phyloP scores from a whole-genome alignment of 2,329 filamentous ascomycete genomes.

The Clarireedia monteithiana region DNA sequence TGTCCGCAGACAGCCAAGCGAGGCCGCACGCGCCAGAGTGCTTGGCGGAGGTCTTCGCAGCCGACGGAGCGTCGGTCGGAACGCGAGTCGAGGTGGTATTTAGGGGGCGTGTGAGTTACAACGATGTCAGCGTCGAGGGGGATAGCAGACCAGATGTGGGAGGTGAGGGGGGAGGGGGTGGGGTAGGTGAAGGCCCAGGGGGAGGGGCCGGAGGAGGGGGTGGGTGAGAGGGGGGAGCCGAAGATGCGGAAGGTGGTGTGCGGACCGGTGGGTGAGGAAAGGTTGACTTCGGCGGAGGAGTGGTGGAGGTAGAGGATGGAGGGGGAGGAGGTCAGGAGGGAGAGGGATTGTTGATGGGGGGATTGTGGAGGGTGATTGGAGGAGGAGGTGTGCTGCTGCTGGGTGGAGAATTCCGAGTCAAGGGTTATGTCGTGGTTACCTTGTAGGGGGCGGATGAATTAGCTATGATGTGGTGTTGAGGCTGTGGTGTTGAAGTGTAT shows the following conservation, averaged over 20 bases:
- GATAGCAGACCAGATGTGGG: slow-evolving; percentile 50
- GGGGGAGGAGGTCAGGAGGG: slow-evolving; percentile 36
- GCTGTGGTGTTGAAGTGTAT: too few species aligned
- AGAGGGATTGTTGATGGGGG: slow-evolving; percentile 40
- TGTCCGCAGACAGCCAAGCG: slow-evolving; percentile 63
- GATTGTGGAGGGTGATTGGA: too few species aligned
- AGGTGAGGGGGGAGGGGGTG: slow-evolving; percentile 26
- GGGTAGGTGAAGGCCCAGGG: slow-evolving; percentile 64
- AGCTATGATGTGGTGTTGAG: too few species aligned
- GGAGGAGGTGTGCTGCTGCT: slow-evolving; percentile 39
- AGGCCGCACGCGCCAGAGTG: slow-evolving; percentile 54
- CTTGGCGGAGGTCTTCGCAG: slow-evolving; percentile 50
- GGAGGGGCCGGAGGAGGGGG: slow-evolving; percentile 5
- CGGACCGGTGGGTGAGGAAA: slow-evolving; percentile 47
- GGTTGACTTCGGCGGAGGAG: slow-evolving; percentile 42
- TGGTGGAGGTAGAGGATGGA: slow-evolving; percentile 60
- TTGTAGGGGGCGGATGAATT: slow-evolving; percentile 25
- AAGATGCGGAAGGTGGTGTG: slow-evolving; percentile 58
- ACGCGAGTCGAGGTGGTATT: slow-evolving; percentile 48
- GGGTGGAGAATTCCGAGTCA: slow-evolving; percentile 52
- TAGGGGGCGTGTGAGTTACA: slow-evolving; percentile 63
- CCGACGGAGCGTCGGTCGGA: slow-evolving; percentile 47
- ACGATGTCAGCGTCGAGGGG: slow-evolving; percentile 57
- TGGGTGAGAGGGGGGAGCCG: slow-evolving; percentile 60
- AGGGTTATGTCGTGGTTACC: slow-evolving; percentile 72